Percentiles rank a stretch among this genome's conserved stretches.
Evolutionary conservation across 2,329 filamentous ascomycete species (phyloP).

Genomic region (Raffaelea albimanens): DNA sequence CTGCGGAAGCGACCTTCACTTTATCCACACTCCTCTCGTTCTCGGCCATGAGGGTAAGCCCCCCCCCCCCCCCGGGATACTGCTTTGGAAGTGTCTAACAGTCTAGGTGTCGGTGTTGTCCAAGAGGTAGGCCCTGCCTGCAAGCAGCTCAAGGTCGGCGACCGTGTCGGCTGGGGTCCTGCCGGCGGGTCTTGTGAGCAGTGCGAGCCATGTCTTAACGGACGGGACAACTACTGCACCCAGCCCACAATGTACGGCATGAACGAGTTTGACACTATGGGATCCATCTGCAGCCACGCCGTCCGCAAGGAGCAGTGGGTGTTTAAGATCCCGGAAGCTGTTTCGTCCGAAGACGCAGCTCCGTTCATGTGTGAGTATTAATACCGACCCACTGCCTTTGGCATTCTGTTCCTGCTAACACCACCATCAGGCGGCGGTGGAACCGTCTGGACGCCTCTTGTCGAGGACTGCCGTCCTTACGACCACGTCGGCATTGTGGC

Average conservation of each 20-base stretch:
- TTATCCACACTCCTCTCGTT: not conserved
- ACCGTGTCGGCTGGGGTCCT: not conserved
- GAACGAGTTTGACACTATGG: not conserved
- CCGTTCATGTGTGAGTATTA: not conserved
- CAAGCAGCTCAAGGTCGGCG: not conserved
- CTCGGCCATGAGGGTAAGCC: not conserved
- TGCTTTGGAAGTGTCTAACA: no score
- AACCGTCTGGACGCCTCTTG: not conserved
- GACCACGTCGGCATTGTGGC: constrained; percentile 25
- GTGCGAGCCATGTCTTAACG: not conserved
- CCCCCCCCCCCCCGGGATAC: no score
- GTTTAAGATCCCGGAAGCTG: not conserved
- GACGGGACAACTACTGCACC: not conserved
- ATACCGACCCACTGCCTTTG: no score
- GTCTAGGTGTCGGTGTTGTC: not conserved
- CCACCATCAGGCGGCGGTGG: not conserved
- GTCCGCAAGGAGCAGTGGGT: not conserved
- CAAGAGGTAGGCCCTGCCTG: not conserved
- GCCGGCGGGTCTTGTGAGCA: not conserved
- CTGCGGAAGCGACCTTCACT: not conserved
- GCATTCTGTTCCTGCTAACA: not conserved
- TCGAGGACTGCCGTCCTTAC: not conserved
- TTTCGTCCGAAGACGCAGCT: not conserved
- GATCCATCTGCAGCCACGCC: not conserved
- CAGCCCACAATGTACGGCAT: not conserved